Evolutionary conservation across 257 asterid species (phyloP).

Genomic region (Nyctanthes arbortristis): DNA sequence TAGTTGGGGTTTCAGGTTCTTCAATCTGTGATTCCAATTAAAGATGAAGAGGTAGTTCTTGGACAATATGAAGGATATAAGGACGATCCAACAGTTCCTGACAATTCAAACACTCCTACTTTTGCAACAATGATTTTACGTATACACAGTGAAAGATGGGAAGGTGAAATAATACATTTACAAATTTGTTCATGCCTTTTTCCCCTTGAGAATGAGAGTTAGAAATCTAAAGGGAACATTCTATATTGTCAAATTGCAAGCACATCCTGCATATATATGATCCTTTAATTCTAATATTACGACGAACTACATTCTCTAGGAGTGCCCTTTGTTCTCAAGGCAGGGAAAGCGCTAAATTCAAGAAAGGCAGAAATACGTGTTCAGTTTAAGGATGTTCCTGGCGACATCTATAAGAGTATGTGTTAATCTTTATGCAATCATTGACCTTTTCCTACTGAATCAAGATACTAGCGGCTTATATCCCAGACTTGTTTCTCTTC

Average conservation of each 20-base stretch:
- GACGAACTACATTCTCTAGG: conserved; percentile 48
- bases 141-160: conserved; percentile 93
- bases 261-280: background rate
- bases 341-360: conserved; percentile 94
- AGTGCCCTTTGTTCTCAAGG: conserved; percentile 95
- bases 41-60: conserved; percentile 89
- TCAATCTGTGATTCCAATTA: conserved; percentile 81
- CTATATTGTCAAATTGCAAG: background rate
- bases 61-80: conserved; percentile 95
- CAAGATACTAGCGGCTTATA: no score
- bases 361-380: conserved; percentile 94
- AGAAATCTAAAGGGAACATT: background rate
- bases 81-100: conserved; percentile 90
- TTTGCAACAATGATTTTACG: conserved; percentile 71
- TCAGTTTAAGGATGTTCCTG: conserved; percentile 98
- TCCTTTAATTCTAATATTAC: conserved; percentile 3
- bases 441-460: no score
- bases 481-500: no score
- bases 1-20: conserved; percentile 68
- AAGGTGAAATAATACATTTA: conserved; percentile 51
- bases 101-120: conserved; percentile 87
- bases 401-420: conserved; percentile 84
- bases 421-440: no score
- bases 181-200: conserved; percentile 19
- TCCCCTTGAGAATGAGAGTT: conserved; percentile 13